These are phyloP conservation scores for Penicillium digitatum DNA, from an alignment of 2,329 filamentous ascomycete genomes.

Conservation along the genomic window DNA sequence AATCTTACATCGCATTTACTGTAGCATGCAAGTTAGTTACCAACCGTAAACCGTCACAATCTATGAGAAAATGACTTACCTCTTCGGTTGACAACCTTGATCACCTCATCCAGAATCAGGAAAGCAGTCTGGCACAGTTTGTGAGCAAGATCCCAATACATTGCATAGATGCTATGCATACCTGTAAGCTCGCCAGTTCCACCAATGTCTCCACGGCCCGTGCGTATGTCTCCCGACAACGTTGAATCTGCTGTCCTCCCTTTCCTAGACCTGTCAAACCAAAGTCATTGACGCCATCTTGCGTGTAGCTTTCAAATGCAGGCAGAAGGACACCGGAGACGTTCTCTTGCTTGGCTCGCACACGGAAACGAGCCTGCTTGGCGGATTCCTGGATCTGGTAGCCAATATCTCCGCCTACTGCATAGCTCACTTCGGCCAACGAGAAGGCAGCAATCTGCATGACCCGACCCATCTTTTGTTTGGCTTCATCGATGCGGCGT, in stretches of 20 bases:
- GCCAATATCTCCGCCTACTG: slow-evolving; percentile 88
- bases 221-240: slow-evolving; percentile 92
- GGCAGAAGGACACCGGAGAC: slow-evolving; percentile 94
- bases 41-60: background rate
- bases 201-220: slow-evolving; percentile 93
- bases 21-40: slow-evolving; percentile 23
- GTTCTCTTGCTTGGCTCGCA: slow-evolving; percentile 96
- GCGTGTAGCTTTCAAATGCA: slow-evolving; percentile 84
- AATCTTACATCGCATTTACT: slow-evolving; percentile 86
- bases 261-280: slow-evolving; percentile 92
- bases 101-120: slow-evolving; percentile 95
- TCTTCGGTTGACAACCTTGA: slow-evolving; percentile 97
- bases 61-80: slow-evolving; percentile 49
- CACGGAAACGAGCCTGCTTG: slow-evolving; percentile 84
- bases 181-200: slow-evolving; percentile 86
- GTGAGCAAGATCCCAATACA: slow-evolving; percentile 3
- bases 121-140: slow-evolving; percentile 69
- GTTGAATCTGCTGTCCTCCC: slow-evolving; percentile 93
- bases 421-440: slow-evolving; percentile 93
- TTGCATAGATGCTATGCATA: slow-evolving; percentile 28
- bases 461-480: slow-evolving; percentile 97
- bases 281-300: slow-evolving; percentile 91
- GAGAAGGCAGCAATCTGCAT: slow-evolving; percentile 99
- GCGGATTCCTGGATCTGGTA: slow-evolving; percentile 98
- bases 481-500: slow-evolving; percentile 93